Evolutionary conservation across 108 stramenopile species (phyloP).

Genomic region (Mayamaea pseudoterrestris): DNA sequence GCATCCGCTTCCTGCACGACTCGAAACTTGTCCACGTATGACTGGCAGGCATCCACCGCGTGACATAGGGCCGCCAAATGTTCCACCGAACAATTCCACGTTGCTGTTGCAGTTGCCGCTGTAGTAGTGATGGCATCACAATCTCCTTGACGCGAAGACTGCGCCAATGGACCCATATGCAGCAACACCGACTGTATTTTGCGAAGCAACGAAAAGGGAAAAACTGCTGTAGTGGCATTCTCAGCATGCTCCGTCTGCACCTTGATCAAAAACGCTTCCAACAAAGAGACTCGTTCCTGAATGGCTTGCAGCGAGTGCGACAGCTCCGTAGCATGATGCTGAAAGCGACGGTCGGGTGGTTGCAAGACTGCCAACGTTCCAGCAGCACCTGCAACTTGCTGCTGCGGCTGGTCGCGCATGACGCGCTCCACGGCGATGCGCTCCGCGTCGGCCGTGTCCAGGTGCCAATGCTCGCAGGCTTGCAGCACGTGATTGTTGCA

Average conservation of each 20-base stretch:
- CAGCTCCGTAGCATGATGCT: slow-evolving; percentile 9
- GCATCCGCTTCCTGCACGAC: no score
- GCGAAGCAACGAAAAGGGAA: slow-evolving; percentile 16
- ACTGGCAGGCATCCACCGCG: no score
- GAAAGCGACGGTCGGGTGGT: slow-evolving; percentile 6
- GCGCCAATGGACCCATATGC: no score
- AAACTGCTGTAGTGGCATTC: slow-evolving; percentile 6
- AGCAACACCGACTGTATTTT: slow-evolving; percentile 13
- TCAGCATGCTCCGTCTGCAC: slow-evolving; percentile 12
- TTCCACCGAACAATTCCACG: no score
- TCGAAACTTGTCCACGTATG: no score
- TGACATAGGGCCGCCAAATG: no score
- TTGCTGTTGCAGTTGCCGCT: no score
- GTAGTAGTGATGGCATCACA: no score
- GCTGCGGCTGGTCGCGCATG: slow-evolving; percentile 32
- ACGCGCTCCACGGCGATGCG: slow-evolving; percentile 71
- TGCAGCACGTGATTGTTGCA: slow-evolving; percentile 30
- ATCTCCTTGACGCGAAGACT: no score
- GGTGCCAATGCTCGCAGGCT: slow-evolving; percentile 34
- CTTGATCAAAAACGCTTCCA: slow-evolving; percentile 35
- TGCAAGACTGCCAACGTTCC: background rate
- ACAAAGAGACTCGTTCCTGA: slow-evolving; percentile 39
- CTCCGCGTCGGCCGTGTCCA: slow-evolving; percentile 64
- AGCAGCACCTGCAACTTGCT: background rate
- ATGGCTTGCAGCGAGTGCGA: slow-evolving; percentile 31